Base-by-base conservation (phyloP, 352 stramenopile species). In the Globisporangium irregulare region DNA sequence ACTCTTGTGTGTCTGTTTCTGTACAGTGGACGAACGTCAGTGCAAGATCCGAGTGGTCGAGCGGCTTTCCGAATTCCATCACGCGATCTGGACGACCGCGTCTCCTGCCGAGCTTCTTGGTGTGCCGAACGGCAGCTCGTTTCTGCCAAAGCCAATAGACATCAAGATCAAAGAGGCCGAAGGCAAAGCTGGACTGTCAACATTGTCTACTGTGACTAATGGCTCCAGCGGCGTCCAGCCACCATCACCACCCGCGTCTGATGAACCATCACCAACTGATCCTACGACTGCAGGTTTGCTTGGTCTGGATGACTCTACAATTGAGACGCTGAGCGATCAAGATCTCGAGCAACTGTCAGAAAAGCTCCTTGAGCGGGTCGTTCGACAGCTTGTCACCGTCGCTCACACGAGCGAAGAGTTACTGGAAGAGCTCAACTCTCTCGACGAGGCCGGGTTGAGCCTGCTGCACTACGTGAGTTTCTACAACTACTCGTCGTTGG, bases 401-500 rank as follows among this genome's bases (percentile, higher is more conserved):
- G 87, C 87, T 0, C 82, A 93, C 50, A 92, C 84, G 1, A 93
- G 77, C 25, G 80, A 93, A 70, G 87, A 96, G 25, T 61, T 96
- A 3, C 71, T 95, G 4, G 87, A 94, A 24, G 89, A 96, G 68
- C 81, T 95, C 36, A 95, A 97, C 60, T 94, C 87, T 3, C 77
- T 97, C 5, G 89, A 97, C 57, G 89, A 97, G 66, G 84, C 86
- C 4, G 89, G 89, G 0, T 73, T 97, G 59, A 95, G 86, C 64
- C 69, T 97, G 55, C 76, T 97, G n/a, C 89, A 97, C 61, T 97
- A 95, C 54, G 87, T 94, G 76, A 92, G 89, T 67, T 95, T 95
- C 62, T 97, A 95, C 78, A 94, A 95, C 62, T 93, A 95, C 69
- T 79, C 78, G 18, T 78, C 89, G 55, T 70, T 97, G 46, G 86